Evolutionary conservation across 345 rosid genomes (phyloP).

Genomic region (Brassica cretica): DNA sequence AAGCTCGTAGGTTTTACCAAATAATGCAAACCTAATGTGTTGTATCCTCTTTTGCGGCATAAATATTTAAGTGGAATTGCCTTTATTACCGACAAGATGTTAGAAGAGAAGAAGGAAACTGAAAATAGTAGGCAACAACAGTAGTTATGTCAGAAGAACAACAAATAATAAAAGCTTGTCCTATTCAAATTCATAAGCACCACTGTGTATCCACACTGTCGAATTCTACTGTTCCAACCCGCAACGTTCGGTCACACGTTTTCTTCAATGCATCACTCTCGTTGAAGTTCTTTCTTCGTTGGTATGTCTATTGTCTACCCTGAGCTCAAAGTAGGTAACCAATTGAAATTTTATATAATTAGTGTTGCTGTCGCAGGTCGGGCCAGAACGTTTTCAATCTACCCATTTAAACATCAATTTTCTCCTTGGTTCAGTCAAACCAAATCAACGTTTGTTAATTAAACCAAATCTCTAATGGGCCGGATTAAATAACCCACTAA

Average conservation of each 20-base stretch:
- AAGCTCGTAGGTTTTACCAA: background rate
- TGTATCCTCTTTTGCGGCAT: background rate
- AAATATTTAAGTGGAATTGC: background rate
- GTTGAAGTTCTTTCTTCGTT: background rate
- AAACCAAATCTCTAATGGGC: background rate
- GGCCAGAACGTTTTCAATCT: background rate
- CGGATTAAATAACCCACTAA: background rate
- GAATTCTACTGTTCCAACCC: slow-evolving; percentile 2
- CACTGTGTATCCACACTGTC: slow-evolving; percentile 13
- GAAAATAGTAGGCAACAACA: background rate
- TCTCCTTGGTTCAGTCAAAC: background rate
- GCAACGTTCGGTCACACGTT: background rate
- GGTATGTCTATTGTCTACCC: background rate
- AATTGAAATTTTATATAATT: background rate
- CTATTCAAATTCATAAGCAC: background rate
- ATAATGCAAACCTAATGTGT: background rate
- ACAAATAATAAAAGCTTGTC: slow-evolving; percentile 5
- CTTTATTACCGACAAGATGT: background rate
- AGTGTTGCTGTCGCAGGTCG: background rate
- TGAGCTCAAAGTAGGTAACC: background rate
- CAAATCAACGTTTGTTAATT: background rate
- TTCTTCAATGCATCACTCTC: background rate
- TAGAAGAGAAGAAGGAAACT: background rate
- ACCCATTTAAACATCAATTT: background rate
- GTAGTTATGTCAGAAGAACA: slow-evolving; percentile 26